These are phyloP conservation scores for Leccinum subrobustum DNA, from an alignment of 1,284 basidiomycete species.

Conservation along the genomic window DNA sequence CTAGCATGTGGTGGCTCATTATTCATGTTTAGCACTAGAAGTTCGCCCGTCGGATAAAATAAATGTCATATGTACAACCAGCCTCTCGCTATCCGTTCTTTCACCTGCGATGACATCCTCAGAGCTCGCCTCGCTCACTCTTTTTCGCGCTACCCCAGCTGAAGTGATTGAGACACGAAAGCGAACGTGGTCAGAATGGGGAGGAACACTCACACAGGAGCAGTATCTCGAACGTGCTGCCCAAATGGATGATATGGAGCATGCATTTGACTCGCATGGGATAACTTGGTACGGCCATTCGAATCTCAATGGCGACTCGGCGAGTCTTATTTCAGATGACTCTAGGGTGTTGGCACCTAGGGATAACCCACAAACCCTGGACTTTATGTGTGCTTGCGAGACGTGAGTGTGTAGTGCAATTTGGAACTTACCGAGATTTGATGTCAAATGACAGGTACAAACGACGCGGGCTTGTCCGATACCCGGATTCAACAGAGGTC, in stretches of 20 bases:
- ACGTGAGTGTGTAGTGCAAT: constrained; percentile 35
- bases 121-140: constrained; percentile 19
- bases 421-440: background rate
- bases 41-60: background rate
- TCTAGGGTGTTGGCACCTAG: constrained; percentile 45
- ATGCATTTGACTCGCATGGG: constrained; percentile 36
- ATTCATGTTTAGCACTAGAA: constrained; percentile 84
- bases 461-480: constrained; percentile 31
- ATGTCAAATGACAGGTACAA: constrained; percentile 13
- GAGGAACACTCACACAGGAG: constrained; percentile 33
- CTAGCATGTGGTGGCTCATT: constrained; percentile 84
- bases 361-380: constrained; percentile 37
- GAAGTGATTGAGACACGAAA: constrained; percentile 31
- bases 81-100: background rate
- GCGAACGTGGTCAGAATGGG: constrained; percentile 39
- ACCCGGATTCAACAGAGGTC: constrained; percentile 18
- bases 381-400: constrained; percentile 47
- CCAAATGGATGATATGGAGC: constrained; percentile 36
- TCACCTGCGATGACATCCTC: constrained; percentile 6
- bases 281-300: constrained; percentile 35
- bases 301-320: background rate
- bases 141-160: constrained; percentile 23
- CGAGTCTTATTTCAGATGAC: background rate
- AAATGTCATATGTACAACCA: background rate
- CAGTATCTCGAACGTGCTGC: constrained; percentile 37